Base-by-base conservation (phyloP, 129 eudicot genomes). In the sunflower (Helianthus annuus) region DNA sequence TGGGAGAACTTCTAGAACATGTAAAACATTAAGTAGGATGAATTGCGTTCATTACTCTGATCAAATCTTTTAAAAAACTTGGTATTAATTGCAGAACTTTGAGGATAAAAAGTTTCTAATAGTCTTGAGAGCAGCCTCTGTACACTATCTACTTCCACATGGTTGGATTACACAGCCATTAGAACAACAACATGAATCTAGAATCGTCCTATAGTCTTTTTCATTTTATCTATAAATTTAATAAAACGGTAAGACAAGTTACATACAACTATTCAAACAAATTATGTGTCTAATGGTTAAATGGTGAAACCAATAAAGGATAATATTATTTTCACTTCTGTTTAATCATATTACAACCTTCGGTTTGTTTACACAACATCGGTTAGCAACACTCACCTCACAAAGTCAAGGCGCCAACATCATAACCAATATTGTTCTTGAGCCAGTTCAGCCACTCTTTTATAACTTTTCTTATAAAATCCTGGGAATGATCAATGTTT, bases 1-100 rank as follows among this genome's bases (percentile, higher is more conserved):
- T 39, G 84, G 93, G 60, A 78, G 84, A 40, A 82, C 99, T 78
- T 88, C 82, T 69, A 94, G 79, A 67, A 94, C 97, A 97, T 94
- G 85, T 39, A 78, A 81, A 61, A 61, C 68, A 78, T 61, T 51
- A 71, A 61, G 16, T 19, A 46, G 39, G 56, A 83, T 13, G 57
- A 82, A 12, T 8, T 60, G 19, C 10, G 2, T 48, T 77, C 4
- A 49, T 82, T 42, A 46, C 68, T 60, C 76, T 36, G 48, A 48
- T 45, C 57, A 60, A 5, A 76, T 38, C 15, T 22, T 24, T 60
- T 60, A 17, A 16, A 59, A 4, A 11, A 38, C 13, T 29, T 58
- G 32, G 38, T 39, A 9, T 13, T 62, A 34, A 38, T 34, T n/a
- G 7, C 68, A 38, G 42, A 38, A 5, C 42, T 38, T 38, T 38